A percentile compares a stretch with the other conserved stretches of the same genome.
These are phyloP conservation scores for Luffa acutangula DNA, from an alignment of 306 rosid genomes.

Conservation along the genomic window DNA sequence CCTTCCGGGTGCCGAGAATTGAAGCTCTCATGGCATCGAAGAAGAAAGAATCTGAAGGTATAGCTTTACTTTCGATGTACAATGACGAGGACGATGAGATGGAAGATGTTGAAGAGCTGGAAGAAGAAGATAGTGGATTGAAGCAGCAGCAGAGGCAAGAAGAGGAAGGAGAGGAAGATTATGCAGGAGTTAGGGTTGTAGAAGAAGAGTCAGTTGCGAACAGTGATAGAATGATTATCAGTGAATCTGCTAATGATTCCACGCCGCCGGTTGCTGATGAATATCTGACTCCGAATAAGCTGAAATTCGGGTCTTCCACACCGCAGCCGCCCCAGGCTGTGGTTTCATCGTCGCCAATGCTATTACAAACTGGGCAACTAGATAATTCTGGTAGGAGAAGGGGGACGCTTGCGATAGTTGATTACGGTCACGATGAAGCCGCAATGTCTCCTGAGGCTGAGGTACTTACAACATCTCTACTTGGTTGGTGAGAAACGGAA, in stretches of 20 bases:
- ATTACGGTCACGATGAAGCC: conserved; percentile 84
- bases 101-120: conserved; percentile 35
- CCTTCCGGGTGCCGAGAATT: background rate
- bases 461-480: conserved; percentile 28
- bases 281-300: conserved; percentile 27
- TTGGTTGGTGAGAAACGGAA: background rate
- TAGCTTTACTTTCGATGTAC: conserved; percentile 69
- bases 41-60: conserved; percentile 67
- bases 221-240: conserved; percentile 14
- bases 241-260: conserved; percentile 28
- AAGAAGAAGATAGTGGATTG: conserved; percentile 24
- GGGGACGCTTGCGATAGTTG: conserved; percentile 68
- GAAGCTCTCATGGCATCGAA: conserved; percentile 41
- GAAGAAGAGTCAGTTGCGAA: conserved; percentile 36
- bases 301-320: conserved; percentile 23
- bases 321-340: conserved; percentile 20
- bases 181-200: conserved; percentile 15
- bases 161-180: conserved; percentile 20
- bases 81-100: conserved; percentile 62
- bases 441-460: conserved; percentile 96
- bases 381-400: conserved; percentile 24
- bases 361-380: conserved; percentile 12
- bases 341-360: conserved; percentile 29
- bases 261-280: conserved; percentile 16
- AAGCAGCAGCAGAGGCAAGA: conserved; percentile 37